Evolutionary conservation across 805 yeast genomes (phyloP).

Genomic region (Myxozyma melibiosi): DNA sequence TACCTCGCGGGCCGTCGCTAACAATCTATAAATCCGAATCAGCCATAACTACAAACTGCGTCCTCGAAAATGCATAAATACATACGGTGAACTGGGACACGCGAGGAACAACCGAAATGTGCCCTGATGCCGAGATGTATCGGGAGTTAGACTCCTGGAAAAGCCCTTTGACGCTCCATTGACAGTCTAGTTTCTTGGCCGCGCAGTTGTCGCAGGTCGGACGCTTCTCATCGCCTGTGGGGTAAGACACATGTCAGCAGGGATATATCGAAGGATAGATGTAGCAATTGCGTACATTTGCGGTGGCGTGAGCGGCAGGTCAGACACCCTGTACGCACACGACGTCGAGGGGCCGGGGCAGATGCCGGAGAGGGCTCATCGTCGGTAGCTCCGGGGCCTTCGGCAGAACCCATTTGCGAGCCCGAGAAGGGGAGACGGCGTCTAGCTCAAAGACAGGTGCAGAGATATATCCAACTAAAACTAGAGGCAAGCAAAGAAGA

Average conservation of each 20-base stretch:
- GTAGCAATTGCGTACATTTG: constrained; percentile 11
- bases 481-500: too few relatives aligned
- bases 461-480: too few relatives aligned
- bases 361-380: too few relatives aligned
- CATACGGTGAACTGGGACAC: constrained; percentile 4
- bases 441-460: too few relatives aligned
- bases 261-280: neutral
- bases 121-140: constrained; percentile 5
- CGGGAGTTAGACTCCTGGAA: constrained; percentile 14
- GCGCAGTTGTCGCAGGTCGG: constrained; percentile 22
- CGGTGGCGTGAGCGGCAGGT: constrained; percentile 26
- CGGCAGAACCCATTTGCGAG: too few relatives aligned
- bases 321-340: constrained; percentile 25
- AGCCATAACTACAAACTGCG: neutral
- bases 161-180: constrained; percentile 13
- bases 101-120: constrained; percentile 16
- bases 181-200: constrained; percentile 5
- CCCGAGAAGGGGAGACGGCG: too few relatives aligned
- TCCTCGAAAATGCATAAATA: neutral
- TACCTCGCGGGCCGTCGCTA: constrained; percentile 5
- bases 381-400: neutral
- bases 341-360: constrained; percentile 6
- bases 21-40: constrained; percentile 16
- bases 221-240: constrained; percentile 22
- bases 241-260: neutral